Evolutionary conservation across 1,284 basidiomycete genomes (phyloP).

Genomic region (Irpex sp.): DNA sequence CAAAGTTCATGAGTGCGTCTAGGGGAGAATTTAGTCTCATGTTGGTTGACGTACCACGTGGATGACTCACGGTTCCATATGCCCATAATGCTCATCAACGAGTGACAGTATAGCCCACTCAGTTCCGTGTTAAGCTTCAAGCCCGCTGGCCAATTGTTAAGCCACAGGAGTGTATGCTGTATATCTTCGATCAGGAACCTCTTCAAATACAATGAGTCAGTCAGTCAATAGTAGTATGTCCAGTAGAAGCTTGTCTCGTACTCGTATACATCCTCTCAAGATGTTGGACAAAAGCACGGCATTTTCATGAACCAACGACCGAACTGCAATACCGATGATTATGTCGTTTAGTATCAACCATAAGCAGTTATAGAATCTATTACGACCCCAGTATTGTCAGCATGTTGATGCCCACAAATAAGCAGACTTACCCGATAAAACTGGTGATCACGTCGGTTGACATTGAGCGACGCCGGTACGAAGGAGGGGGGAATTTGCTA

Average conservation of each 20-base stretch:
- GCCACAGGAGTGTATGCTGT: slow-evolving; percentile 69
- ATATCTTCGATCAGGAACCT: slow-evolving; percentile 45
- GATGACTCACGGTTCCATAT: slow-evolving; percentile 62
- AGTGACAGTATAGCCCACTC: slow-evolving; percentile 75
- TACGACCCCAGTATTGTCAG: not conserved
- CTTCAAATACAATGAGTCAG: slow-evolving; percentile 23
- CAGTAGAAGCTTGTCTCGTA: slow-evolving; percentile 2
- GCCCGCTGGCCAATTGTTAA: slow-evolving; percentile 95
- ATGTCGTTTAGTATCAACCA: slow-evolving; percentile 93
- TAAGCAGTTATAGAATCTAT: slow-evolving; percentile 85
- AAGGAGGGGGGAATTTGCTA: not conserved
- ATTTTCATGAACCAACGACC: slow-evolving; percentile 69
- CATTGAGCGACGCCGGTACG: not conserved
- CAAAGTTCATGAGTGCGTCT: slow-evolving; percentile 35
- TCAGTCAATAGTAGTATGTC: slow-evolving; percentile 12
- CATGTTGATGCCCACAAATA: not conserved
- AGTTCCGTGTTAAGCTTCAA: slow-evolving; percentile 95
- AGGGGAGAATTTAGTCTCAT: not conserved
- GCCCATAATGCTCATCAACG: slow-evolving; percentile 60
- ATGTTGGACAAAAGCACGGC: slow-evolving; percentile 20
- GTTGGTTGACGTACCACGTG: not conserved
- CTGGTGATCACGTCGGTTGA: slow-evolving; percentile 12
- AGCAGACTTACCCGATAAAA: slow-evolving; percentile 55
- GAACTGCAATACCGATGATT: slow-evolving; percentile 74
- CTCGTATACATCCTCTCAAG: slow-evolving; percentile 2